Evolutionary conservation across 805 yeast genomes (phyloP).

Genomic region (Peterozyma toletana): DNA sequence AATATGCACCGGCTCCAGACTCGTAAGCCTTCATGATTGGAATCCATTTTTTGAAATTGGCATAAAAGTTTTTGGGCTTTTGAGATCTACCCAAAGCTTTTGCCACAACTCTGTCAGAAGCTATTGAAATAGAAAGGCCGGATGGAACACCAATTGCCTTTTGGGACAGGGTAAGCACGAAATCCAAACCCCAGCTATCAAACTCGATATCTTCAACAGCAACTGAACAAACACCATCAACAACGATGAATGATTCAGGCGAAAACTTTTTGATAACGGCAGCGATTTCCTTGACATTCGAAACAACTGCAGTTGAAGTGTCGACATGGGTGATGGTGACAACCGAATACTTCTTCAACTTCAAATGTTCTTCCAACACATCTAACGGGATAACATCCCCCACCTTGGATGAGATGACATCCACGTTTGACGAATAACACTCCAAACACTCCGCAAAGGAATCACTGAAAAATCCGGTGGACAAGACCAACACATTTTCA

Average conservation of each 20-base stretch:
- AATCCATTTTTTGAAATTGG: slow-evolving; percentile 75
- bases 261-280: slow-evolving; percentile 51
- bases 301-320: slow-evolving; percentile 90
- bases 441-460: slow-evolving; percentile 69
- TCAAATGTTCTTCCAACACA: slow-evolving; percentile 48
- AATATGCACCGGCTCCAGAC: slow-evolving; percentile 70
- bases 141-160: slow-evolving; percentile 95
- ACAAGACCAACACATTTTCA: slow-evolving; percentile 72
- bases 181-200: slow-evolving; percentile 87
- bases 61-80: slow-evolving; percentile 50
- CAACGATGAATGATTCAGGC: slow-evolving; percentile 78
- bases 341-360: slow-evolving; percentile 46
- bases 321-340: slow-evolving; percentile 93
- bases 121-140: slow-evolving; percentile 74
- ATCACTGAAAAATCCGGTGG: slow-evolving; percentile 89
- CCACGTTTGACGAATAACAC: slow-evolving; percentile 72
- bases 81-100: slow-evolving; percentile 40
- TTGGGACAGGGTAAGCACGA: slow-evolving; percentile 85
- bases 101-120: slow-evolving; percentile 67
- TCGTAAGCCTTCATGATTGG: slow-evolving; percentile 88
- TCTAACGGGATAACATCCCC: slow-evolving; percentile 64
- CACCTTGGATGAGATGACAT: slow-evolving; percentile 60
- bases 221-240: slow-evolving; percentile 93
- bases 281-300: slow-evolving; percentile 60
- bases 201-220: slow-evolving; percentile 84